Base-by-base conservation (phyloP, 1,284 basidiomycete genomes). In the Dichomitus squalens region DNA sequence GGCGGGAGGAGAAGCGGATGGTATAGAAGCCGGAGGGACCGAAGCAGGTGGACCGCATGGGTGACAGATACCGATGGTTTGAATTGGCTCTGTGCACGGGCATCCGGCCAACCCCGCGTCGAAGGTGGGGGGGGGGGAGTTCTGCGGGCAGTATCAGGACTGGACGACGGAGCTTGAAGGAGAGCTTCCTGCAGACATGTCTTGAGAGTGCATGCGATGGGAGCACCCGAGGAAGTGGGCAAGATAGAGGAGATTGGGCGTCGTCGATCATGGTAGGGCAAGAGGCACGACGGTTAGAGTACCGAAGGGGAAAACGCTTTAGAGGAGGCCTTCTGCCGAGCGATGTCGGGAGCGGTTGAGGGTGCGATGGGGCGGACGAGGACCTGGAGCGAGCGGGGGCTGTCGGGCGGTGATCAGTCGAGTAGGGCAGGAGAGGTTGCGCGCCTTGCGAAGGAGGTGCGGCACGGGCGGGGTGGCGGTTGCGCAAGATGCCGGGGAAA, bases 21-120 rank as follows among this genome's bases (percentile, higher is more conserved):
- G 60, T 58, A 67, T 59, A 63, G 69, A 68, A 70, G 63, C 67
- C 73, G 72, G 74, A 54, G 64, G 65, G 71, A 57, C 70, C 60
- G 62, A 62, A 66, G 63, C 63, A 58, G 63, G 64, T 58, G 66
- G 50, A 59, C 70, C 73, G 73, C 74, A 71, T 73, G 73, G 71
- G 59, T 65, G 65, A 66, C 63, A 69, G 67, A 66, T 55, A 66
- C 66, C 64, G 66, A 70, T 72, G 68, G 67, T 66, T 67, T 70
- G 51, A 68, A 59, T 53, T 41, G 54, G 44, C 59, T 48, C 52
- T 60, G 49, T 44, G 51, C 27, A 18, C 64, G 65, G 68, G 52
- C 52, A 48, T 50, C 66, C 68, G 66, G 65, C 46, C 58, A 56
- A 58, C 54, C 59, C 64, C 64, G 67, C 58, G 59, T 60, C 36